These are phyloP conservation scores for Baorangia bicolor DNA, from an alignment of 768 basidiomycete species.

Conservation along the genomic window DNA sequence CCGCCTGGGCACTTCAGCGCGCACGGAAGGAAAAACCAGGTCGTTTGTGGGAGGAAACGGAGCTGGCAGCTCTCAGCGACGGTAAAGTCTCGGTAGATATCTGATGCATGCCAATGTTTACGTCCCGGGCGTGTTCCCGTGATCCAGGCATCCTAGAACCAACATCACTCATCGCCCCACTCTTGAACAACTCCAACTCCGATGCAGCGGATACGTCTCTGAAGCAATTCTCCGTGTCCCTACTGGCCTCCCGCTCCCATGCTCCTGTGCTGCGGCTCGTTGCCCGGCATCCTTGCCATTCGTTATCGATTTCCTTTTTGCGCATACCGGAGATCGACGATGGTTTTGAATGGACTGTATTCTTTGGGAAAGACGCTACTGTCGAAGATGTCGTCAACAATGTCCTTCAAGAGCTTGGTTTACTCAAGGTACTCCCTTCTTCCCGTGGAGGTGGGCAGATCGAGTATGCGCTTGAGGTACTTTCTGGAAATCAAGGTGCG, in stretches of 20 bases:
- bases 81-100: constrained; percentile 40
- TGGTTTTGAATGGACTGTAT: constrained; percentile 63
- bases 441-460: constrained; percentile 62
- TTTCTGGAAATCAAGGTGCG: constrained; percentile 52
- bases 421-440: constrained; percentile 62
- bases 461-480: constrained; percentile 74
- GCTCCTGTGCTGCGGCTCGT: constrained; percentile 68
- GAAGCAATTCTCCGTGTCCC: constrained; percentile 68
- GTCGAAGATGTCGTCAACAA: constrained; percentile 53
- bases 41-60: constrained; percentile 68
- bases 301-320: constrained; percentile 51
- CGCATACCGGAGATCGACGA: constrained; percentile 80
- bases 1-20: constrained; percentile 68
- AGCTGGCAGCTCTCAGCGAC: constrained; percentile 61
- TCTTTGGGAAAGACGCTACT: constrained; percentile 56
- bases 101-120: constrained; percentile 6
- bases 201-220: constrained; percentile 30
- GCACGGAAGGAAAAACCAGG: constrained; percentile 59
- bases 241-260: constrained; percentile 66
- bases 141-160: constrained; percentile 49
- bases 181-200: constrained; percentile 44
- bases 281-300: constrained; percentile 62
- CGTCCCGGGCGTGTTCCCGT: constrained; percentile 1
- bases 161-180: constrained; percentile 47
- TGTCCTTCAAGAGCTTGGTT: constrained; percentile 63